Conservation (phyloP, 495 filamentous ascomycete species). For the Glutinoglossum americanum region DNA sequence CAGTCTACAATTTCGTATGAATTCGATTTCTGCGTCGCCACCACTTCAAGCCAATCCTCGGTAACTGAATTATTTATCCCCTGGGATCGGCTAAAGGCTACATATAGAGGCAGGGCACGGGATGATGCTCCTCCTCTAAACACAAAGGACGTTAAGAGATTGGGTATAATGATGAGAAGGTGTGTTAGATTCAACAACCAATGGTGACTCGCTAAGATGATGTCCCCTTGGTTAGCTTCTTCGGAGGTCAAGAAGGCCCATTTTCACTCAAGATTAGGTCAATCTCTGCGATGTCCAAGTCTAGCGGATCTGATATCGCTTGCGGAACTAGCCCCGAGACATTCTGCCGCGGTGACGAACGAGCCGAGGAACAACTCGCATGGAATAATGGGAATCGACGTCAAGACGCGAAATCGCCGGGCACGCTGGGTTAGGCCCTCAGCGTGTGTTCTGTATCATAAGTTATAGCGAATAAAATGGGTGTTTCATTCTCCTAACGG, state of each 20-base stretch:
- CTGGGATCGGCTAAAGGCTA: slow-evolving; percentile 44
- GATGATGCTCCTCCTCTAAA: slow-evolving; percentile 34
- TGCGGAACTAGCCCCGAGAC: background rate
- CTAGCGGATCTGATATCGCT: background rate
- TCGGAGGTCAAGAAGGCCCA: slow-evolving; percentile 47
- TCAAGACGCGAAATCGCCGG: background rate
- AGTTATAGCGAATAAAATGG: background rate
- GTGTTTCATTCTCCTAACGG: background rate
- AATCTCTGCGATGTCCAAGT: slow-evolving; percentile 18
- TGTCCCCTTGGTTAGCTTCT: slow-evolving; percentile 31
- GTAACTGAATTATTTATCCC: slow-evolving; percentile 22
- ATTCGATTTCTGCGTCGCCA: slow-evolving; percentile 23
- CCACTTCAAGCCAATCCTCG: slow-evolving; percentile 4
- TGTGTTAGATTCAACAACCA: slow-evolving; percentile 14
- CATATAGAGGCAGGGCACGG: slow-evolving; percentile 45
- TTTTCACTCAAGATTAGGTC: slow-evolving; percentile 37
- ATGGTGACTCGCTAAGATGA: background rate
- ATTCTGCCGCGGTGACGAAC: background rate
- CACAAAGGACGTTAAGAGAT: slow-evolving; percentile 31
- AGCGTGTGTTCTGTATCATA: background rate
- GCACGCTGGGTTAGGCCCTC: background rate
- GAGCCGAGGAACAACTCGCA: background rate
- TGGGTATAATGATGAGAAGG: slow-evolving; percentile 65
- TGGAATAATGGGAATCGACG: background rate
- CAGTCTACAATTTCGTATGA: slow-evolving; percentile 38